A percentile compares a stretch with the other conserved stretches of the same genome.
Conservation (phyloP, 1,284 basidiomycete genomes). For the Ceraceosorus bombacis region DNA sequence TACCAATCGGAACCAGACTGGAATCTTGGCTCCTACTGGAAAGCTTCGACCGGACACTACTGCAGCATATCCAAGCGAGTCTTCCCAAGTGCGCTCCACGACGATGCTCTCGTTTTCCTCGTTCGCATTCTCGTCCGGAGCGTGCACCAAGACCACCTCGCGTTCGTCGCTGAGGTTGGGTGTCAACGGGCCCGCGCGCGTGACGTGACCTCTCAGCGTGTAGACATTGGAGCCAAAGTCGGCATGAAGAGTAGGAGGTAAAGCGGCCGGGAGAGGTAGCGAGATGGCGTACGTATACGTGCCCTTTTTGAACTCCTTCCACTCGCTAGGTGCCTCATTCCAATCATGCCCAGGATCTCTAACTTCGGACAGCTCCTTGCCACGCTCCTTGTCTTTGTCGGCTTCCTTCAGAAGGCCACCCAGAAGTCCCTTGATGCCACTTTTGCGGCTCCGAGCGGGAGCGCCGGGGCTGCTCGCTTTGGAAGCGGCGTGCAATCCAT, state of each 20-base stretch:
- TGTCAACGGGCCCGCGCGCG: constrained; percentile 73
- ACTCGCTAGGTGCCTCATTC: constrained; percentile 12
- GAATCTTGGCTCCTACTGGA: constrained; percentile 68
- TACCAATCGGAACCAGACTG: constrained; percentile 72
- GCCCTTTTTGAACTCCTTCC: constrained; percentile 51
- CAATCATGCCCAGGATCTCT: constrained; percentile 7
- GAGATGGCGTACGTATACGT: constrained; percentile 90
- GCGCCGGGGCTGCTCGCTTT: too few species aligned
- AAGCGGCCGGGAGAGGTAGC: constrained; percentile 70
- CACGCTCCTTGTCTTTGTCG: not conserved
- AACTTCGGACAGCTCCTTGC: not conserved
- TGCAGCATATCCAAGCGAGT: constrained; percentile 73
- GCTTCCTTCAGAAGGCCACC: constrained; percentile 9
- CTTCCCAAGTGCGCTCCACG: constrained; percentile 85
- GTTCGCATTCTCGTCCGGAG: constrained; percentile 54
- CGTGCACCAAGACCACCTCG: constrained; percentile 70
- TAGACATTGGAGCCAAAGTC: constrained; percentile 74
- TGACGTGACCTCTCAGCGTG: constrained; percentile 71
- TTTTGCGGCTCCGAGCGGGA: constrained; percentile 19
- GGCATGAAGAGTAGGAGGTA: constrained; percentile 71
- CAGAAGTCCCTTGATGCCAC: constrained; percentile 48
- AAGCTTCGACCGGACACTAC: constrained; percentile 63
- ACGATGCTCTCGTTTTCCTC: constrained; percentile 75
- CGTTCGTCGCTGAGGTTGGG: constrained; percentile 64
- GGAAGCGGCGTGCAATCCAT: too few species aligned